Base-by-base conservation (phyloP, 2,329 filamentous ascomycete species). In the Tothia fuscella region DNA sequence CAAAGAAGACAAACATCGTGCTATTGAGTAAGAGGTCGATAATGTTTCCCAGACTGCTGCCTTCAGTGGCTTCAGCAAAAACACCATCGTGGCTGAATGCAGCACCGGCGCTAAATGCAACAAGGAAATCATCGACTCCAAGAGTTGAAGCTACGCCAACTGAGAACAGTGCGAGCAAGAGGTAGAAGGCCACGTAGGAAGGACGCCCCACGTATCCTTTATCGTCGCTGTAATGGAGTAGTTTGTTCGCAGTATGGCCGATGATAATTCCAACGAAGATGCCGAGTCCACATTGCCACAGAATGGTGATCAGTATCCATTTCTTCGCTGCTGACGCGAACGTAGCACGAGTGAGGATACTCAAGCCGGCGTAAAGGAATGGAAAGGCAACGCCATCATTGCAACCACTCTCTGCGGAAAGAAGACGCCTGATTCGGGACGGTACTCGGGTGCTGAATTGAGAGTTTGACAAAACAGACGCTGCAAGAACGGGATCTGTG, bases 361-460 rank as follows among this genome's bases (percentile, higher is more conserved):
- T 64, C 1, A 75, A 50, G 0, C 69, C 70, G n/a, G 70, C 53
- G 48, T 72, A 75, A 1, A 75, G 54, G 50, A 75, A 75, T 0
- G 71, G 71, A 45, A 74, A 74, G 0, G 67, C 68, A 4, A 71
- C 58, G 6, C 68, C 72, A 46, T 76, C 71, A 44, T 75, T 75
- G 49, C 68, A 72, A 2, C 69, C 72, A 31, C 64, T 68, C 48
- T 76, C 72, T 0, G 71, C 70, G 14, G 64, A 63, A 7, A 75
- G 57, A 36, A 75, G 54, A 49, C 73, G 60, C 31, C 65, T 65
- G 32, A 75, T 53, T 4, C 71, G 60, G 44, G 62, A 65, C 0
- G 71, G 72, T 1, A 75, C 64, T 12, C 72, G 52, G 1, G 58
- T 58, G 41, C 66, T 70, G 56, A 75, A 75, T 37, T 64, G 67